Percentiles rank a stretch among this genome's conserved stretches.
These are phyloP conservation scores for Hydrangea macrophylla DNA, from an alignment of 148 eudicot genomes.

Conservation along the genomic window DNA sequence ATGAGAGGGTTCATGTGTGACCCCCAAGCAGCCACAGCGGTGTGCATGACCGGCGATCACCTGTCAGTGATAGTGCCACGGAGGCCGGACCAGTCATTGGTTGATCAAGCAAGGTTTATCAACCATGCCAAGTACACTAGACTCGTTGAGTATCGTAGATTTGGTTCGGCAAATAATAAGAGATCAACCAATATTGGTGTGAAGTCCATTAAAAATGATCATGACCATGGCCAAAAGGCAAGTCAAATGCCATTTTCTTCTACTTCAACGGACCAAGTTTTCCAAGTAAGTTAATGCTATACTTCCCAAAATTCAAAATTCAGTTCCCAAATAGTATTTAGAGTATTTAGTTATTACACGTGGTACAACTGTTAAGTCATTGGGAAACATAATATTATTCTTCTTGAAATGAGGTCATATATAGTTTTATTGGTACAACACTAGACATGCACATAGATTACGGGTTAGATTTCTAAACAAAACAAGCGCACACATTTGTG, in stretches of 20 bases:
- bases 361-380: no score
- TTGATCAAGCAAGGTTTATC: constrained; percentile 23
- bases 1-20: constrained; percentile 69
- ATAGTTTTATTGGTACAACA: no score
- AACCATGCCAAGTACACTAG: constrained; percentile 24
- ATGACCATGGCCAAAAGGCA: constrained; percentile 3
- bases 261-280: constrained; percentile 25
- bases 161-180: constrained; percentile 13
- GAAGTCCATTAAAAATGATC: constrained; percentile 8
- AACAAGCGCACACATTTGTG: no score
- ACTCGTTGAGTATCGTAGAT: constrained; percentile 12
- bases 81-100: constrained; percentile 16
- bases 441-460: no score
- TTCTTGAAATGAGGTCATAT: no score
- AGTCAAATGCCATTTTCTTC: constrained; percentile 12
- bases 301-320: no score
- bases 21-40: constrained; percentile 33
- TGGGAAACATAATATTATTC: no score
- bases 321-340: no score
- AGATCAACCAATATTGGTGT: constrained; percentile 11
- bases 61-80: constrained; percentile 43
- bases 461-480: no score
- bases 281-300: no score
- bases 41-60: constrained; percentile 35
- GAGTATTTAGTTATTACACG: neutral